Evolutionary conservation across 2,329 filamentous ascomycete genomes (phyloP).

Genomic region (Arthroderma uncinatum): DNA sequence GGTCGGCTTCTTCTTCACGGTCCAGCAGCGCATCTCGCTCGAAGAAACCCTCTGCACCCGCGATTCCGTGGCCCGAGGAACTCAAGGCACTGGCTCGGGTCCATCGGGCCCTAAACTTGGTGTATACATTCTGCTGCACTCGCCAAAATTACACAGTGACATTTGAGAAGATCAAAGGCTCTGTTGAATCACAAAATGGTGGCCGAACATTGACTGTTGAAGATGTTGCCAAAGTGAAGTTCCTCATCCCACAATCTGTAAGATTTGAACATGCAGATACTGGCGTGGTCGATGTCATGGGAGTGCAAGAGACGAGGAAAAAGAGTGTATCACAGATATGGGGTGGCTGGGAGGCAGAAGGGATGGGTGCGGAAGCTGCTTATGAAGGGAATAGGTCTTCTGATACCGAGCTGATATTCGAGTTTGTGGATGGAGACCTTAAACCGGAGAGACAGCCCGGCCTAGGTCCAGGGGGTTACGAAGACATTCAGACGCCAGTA

Average conservation of each 20-base stretch:
- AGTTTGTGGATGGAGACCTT: slow-evolving; percentile 83
- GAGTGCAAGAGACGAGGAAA: slow-evolving; percentile 35
- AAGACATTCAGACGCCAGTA: slow-evolving; percentile 81
- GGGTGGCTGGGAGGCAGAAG: slow-evolving; percentile 43
- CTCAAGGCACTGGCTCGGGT: slow-evolving; percentile 64
- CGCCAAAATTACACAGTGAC: slow-evolving; percentile 87
- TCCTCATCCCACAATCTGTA: slow-evolving; percentile 64
- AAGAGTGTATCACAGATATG: slow-evolving; percentile 37
- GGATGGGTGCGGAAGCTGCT: slow-evolving; percentile 24
- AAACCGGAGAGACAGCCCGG: slow-evolving; percentile 58
- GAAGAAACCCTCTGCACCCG: slow-evolving; percentile 20
- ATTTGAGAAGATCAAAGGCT: slow-evolving; percentile 72
- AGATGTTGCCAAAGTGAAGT: slow-evolving; percentile 73
- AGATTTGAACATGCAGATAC: slow-evolving; percentile 82
- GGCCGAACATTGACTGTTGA: slow-evolving; percentile 53
- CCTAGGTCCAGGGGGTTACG: slow-evolving; percentile 54
- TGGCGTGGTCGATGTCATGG: slow-evolving; percentile 66
- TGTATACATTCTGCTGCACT: slow-evolving; percentile 90
- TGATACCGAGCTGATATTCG: slow-evolving; percentile 71
- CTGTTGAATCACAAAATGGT: slow-evolving; percentile 75
- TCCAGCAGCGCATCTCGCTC: slow-evolving; percentile 11
- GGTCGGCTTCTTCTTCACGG: slow-evolving; percentile 8
- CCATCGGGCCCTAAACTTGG: slow-evolving; percentile 76
- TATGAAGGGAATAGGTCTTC: slow-evolving; percentile 28
- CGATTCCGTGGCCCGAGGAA: slow-evolving; percentile 59